phyloP scores from a whole-genome alignment of 1,284 basidiomycete species.

The Trichosporon faecale region DNA sequence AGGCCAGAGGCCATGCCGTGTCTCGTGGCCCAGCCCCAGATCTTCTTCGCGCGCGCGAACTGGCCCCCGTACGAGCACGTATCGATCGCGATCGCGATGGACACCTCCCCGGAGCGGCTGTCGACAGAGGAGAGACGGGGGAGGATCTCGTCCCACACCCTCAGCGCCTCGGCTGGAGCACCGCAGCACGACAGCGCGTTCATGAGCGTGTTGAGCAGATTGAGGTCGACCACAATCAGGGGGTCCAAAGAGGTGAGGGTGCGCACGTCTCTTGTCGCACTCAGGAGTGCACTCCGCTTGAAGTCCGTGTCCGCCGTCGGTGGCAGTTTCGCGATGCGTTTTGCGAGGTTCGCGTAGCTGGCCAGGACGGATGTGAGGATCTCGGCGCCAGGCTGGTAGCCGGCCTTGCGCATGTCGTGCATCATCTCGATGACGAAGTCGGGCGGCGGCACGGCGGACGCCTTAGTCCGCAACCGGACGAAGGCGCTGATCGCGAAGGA shows the following conservation, averaged over 20 bases:
- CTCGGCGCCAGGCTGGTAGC: slow-evolving; percentile 59
- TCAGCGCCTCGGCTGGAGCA: slow-evolving; percentile 66
- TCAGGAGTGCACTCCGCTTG: slow-evolving; percentile 28
- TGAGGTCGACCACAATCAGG: slow-evolving; percentile 66
- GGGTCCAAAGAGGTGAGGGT: slow-evolving; percentile 74
- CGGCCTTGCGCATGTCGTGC: slow-evolving; percentile 72
- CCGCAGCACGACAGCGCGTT: slow-evolving; percentile 78
- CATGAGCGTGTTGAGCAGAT: slow-evolving; percentile 24
- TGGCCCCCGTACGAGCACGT: slow-evolving; percentile 67
- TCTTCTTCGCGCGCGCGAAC: slow-evolving; percentile 57
- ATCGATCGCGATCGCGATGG: slow-evolving; percentile 78
- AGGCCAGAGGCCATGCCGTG: slow-evolving; percentile 59
- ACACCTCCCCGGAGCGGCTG: slow-evolving; percentile 52
- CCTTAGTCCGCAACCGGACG: slow-evolving; percentile 58
- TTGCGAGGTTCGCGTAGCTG: slow-evolving; percentile 44
- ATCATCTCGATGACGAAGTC: slow-evolving; percentile 73
- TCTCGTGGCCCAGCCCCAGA: slow-evolving; percentile 58
- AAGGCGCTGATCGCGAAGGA: slow-evolving; percentile 58
- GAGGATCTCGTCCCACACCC: slow-evolving; percentile 74
- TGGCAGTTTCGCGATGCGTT: neutral
- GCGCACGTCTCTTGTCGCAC: slow-evolving; percentile 66
- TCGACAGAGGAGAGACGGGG: slow-evolving; percentile 51
- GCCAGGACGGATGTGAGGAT: slow-evolving; percentile 72
- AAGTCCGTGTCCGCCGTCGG: slow-evolving; percentile 8
- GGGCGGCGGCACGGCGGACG: slow-evolving; percentile 57